These are phyloP conservation scores for Pythium apleroticum DNA, from an alignment of 352 stramenopile species.

Conservation along the genomic window DNA sequence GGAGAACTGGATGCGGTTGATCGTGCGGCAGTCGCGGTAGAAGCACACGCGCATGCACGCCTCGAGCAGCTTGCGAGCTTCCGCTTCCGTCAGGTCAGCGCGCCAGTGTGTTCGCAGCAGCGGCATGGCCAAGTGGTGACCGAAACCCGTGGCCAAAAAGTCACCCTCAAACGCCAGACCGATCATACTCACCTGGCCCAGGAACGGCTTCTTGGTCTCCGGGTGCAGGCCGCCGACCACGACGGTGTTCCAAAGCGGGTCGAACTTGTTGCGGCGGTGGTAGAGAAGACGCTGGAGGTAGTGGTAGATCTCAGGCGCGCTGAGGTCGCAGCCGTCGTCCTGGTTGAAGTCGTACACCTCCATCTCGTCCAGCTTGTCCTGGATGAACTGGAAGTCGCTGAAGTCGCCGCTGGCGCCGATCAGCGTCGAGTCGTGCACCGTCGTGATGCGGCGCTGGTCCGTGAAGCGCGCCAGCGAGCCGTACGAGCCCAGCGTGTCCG, in stretches of 20 bases:
- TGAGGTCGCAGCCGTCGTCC: slow-evolving; percentile 94
- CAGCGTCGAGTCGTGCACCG: slow-evolving; percentile 92
- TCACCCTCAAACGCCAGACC: slow-evolving; percentile 97
- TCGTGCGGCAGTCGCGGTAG: slow-evolving; percentile 98
- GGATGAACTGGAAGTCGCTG: slow-evolving; percentile 97
- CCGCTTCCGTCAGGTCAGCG: slow-evolving; percentile 91
- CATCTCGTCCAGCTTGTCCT: slow-evolving; percentile 93
- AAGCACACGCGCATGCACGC: slow-evolving; percentile 98
- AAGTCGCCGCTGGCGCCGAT: slow-evolving; percentile 96
- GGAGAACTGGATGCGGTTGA: slow-evolving; percentile 97
- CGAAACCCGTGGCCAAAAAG: slow-evolving; percentile 97
- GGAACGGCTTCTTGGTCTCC: slow-evolving; percentile 90
- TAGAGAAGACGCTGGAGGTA: slow-evolving; percentile 98
- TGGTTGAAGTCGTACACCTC: slow-evolving; percentile 95
- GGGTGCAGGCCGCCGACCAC: slow-evolving; percentile 94
- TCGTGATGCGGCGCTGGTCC: slow-evolving; percentile 85
- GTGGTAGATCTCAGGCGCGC: slow-evolving; percentile 94
- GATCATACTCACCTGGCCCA: slow-evolving; percentile 97
- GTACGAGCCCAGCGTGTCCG: slow-evolving; percentile 98
- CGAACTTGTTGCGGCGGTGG: slow-evolving; percentile 98
- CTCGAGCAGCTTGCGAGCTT: slow-evolving; percentile 94
- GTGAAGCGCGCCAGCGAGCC: slow-evolving; percentile 98
- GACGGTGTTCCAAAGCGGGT: slow-evolving; percentile 98
- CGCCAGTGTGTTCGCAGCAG: slow-evolving; percentile 95
- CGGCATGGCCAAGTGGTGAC: slow-evolving; percentile 95